Evolutionary conservation across 495 filamentous ascomycete genomes (phyloP).

Genomic region (Tuber umbilicatum): DNA sequence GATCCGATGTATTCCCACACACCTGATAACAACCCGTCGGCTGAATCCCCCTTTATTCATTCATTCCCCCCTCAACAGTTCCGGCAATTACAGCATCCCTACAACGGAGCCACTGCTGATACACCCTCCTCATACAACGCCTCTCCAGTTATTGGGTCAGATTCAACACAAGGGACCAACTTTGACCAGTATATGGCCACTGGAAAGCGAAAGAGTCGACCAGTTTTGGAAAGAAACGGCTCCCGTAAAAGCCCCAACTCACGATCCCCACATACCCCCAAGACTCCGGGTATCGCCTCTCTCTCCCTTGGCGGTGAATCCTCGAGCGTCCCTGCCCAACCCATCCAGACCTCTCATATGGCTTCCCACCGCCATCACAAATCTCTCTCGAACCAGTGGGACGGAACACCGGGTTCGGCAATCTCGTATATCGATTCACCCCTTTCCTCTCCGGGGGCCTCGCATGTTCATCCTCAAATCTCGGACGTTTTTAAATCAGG

Average conservation of each 20-base stretch:
- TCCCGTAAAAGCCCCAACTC: slow-evolving; percentile 39
- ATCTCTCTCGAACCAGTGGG: slow-evolving; percentile 62
- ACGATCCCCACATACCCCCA: slow-evolving; percentile 41
- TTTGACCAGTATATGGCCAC: slow-evolving; percentile 38
- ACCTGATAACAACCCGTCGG: slow-evolving; percentile 57
- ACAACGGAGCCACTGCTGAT: slow-evolving; percentile 34
- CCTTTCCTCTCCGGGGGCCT: slow-evolving; percentile 55
- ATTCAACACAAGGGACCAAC: slow-evolving; percentile 37
- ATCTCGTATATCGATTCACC: slow-evolving; percentile 66
- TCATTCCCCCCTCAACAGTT: slow-evolving; percentile 47
- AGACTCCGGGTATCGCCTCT: slow-evolving; percentile 50
- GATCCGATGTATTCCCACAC: slow-evolving; percentile 62
- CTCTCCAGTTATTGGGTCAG: slow-evolving; percentile 39
- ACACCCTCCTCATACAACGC: slow-evolving; percentile 42
- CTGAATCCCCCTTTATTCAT: slow-evolving; percentile 60
- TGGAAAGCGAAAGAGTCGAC: slow-evolving; percentile 35
- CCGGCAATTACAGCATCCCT: slow-evolving; percentile 46
- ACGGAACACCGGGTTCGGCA: slow-evolving; percentile 58
- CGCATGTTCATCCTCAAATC: slow-evolving; percentile 56
- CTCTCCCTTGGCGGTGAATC: slow-evolving; percentile 60
- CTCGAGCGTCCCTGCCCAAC: slow-evolving; percentile 58
- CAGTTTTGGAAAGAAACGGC: slow-evolving; percentile 34
- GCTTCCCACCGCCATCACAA: slow-evolving; percentile 57
- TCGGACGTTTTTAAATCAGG: slow-evolving; percentile 63
- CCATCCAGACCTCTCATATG: slow-evolving; percentile 52